A percentile compares a stretch with the other conserved stretches of the same genome.
These are phyloP conservation scores for Penicillium manginii DNA, from an alignment of 495 filamentous ascomycete species.

Conservation along the genomic window DNA sequence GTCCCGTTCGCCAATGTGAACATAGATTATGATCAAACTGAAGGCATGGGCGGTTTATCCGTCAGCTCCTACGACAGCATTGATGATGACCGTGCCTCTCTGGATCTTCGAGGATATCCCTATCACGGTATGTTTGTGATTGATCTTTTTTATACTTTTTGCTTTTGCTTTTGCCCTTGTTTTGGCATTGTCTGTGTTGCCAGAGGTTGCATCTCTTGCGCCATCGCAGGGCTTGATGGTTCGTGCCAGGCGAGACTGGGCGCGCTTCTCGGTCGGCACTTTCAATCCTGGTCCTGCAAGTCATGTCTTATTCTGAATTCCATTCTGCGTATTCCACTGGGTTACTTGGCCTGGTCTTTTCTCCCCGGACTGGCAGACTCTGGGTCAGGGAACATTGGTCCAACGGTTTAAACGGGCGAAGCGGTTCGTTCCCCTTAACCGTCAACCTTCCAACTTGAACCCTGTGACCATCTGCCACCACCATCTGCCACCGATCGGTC, in stretches of 20 bases:
- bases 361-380: no score
- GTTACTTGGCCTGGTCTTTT: no score
- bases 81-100: constrained; percentile 48
- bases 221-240: constrained; percentile 38
- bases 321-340: constrained; percentile 10
- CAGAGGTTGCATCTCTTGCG: constrained; percentile 44
- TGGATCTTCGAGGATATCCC: constrained; percentile 49
- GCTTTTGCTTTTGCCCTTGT: constrained; percentile 5
- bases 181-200: constrained; percentile 23
- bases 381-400: background rate
- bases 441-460: background rate
- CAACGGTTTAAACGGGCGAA: background rate
- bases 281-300: background rate
- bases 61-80: constrained; percentile 56
- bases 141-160: constrained; percentile 15
- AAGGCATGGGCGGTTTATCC: constrained; percentile 51
- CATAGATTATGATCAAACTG: constrained; percentile 53
- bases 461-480: no score
- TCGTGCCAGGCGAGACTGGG: constrained; percentile 24
- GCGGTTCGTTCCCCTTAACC: background rate
- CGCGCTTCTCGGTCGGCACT: background rate
- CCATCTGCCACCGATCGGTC: background rate
- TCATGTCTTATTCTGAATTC: constrained; percentile 15
- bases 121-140: constrained; percentile 46
- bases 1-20: constrained; percentile 41